Conservation (phyloP, 805 yeast species). For the Wilhelminamyces savonicus region DNA sequence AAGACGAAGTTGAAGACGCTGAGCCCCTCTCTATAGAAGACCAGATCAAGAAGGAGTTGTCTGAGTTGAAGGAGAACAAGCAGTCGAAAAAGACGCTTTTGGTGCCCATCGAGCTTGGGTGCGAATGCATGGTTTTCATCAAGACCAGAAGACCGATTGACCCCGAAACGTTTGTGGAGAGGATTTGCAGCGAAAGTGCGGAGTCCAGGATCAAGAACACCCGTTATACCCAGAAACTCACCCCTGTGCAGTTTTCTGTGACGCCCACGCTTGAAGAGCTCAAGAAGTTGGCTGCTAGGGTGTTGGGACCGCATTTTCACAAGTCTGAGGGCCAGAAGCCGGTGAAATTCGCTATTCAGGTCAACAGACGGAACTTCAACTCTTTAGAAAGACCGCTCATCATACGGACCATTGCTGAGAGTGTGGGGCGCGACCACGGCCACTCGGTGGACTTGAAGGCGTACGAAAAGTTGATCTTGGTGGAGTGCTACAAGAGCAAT, state of each 20-base stretch:
- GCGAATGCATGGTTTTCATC: constrained; percentile 82
- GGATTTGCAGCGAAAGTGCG: constrained; percentile 55
- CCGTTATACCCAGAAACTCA: constrained; percentile 68
- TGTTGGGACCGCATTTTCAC: constrained; percentile 69
- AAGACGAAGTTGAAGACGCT: constrained; percentile 18
- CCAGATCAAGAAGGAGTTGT: constrained; percentile 64
- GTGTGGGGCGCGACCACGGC: constrained; percentile 62
- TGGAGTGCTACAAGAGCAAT: constrained; percentile 84
- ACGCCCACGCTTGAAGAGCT: constrained; percentile 69
- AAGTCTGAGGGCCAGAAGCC: constrained; percentile 31
- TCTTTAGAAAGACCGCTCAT: constrained; percentile 66
- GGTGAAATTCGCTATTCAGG: constrained; percentile 69
- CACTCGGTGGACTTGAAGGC: constrained; percentile 77
- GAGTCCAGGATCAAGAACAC: constrained; percentile 51
- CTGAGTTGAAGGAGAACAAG: constrained; percentile 44
- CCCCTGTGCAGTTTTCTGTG: constrained; percentile 75
- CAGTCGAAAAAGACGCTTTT: constrained; percentile 41
- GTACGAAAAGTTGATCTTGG: constrained; percentile 70
- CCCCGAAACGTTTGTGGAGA: constrained; percentile 66
- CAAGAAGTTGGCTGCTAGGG: constrained; percentile 47
- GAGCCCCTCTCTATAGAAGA: constrained; percentile 63
- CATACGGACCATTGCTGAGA: constrained; percentile 62
- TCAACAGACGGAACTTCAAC: constrained; percentile 73
- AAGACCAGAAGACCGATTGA: constrained; percentile 73
- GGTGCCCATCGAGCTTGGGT: constrained; percentile 56